Evolutionary conservation across 2,329 filamentous ascomycete species (phyloP), one percentile per base, ranked within the genome.

Genomic region (Trichocomaceae sp.): DNA sequence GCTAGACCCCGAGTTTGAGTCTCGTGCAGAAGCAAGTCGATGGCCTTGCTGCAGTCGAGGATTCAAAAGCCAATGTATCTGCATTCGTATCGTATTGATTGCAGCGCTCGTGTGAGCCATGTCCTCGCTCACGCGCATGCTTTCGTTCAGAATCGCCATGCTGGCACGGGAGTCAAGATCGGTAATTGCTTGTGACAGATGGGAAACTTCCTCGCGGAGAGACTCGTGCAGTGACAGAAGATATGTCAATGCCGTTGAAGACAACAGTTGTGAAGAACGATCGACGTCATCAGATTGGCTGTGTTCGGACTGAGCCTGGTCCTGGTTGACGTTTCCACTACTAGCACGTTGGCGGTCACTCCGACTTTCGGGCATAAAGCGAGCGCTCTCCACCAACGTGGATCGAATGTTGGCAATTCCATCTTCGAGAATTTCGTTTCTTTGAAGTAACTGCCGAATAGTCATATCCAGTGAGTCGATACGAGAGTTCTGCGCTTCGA

Each of bases 81-180:
- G 82, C 71, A 83, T 77, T 52, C 79, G 76, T 58, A 84, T 75
- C 15, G 75, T 78, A 60, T 77, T 80, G 45, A 85, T 75, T 39
- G 80, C 81, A 2, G 81, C 81, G 57, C 80, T 83, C 7, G 80
- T 78, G 62, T 83, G 82, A 10, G 81, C 75, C 70, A 84, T 78
- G 57, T 85, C 82, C 60, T 84, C 82, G 57, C 83, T 81, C 49
- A 79, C 75, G 3, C 82, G 79, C 31, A 84, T 73, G 47, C 77
- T 82, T 64, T 85, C 82, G 61, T 83, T 85, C 70, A 84, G 77
- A 41, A 82, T 77, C 56, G 81, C 78, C 80, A 85, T 82, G 65
- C 75, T 82, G 37, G 80, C 78, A 35, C 81, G 77, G 47, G 79
- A 81, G 58, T 85, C 83, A 42, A 84, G 73, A 54, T 84, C 81